Evolutionary conservation across 2,329 filamentous ascomycete species (phyloP).

Genomic region (Geoglossum cookeanum): DNA sequence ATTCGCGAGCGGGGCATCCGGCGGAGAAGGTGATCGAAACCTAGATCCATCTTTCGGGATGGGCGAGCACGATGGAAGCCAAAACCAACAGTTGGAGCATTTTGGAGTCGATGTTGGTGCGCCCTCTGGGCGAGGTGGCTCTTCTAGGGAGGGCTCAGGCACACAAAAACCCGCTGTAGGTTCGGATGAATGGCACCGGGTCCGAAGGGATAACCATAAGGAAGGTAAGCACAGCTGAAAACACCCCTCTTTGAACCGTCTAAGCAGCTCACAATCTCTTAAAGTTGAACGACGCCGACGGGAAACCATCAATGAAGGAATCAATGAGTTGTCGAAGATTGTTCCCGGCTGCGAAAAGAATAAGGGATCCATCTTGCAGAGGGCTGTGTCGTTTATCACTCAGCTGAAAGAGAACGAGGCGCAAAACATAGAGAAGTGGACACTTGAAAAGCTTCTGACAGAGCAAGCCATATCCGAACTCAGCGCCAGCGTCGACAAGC

Average conservation of each 20-base stretch:
- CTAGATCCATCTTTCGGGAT: conserved; percentile 22
- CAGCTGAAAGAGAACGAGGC: conserved; percentile 89
- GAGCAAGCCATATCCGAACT: conserved; percentile 82
- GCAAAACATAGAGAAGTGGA: conserved; percentile 89
- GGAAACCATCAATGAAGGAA: conserved; percentile 97
- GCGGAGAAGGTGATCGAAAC: conserved; percentile 21
- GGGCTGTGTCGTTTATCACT: conserved; percentile 83
- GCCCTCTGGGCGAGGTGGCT: conserved; percentile 19
- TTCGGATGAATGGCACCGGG: conserved; percentile 93
- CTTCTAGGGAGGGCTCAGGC: conserved; percentile 30
- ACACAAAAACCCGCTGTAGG: conserved; percentile 72
- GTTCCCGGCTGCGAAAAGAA: conserved; percentile 98
- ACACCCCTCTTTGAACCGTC: neutral
- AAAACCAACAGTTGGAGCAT: conserved; percentile 2
- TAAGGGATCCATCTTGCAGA: conserved; percentile 88
- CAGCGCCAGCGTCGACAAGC: conserved; percentile 68
- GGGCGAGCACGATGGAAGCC: conserved; percentile 18
- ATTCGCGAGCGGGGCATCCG: conserved; percentile 28
- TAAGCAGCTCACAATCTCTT: conserved; percentile 8
- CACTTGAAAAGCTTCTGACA: conserved; percentile 71
- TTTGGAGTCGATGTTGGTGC: conserved; percentile 1
- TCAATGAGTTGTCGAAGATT: conserved; percentile 94
- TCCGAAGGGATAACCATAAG: conserved; percentile 95
- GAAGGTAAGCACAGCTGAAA: conserved; percentile 46
- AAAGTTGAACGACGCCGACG: conserved; percentile 86